Evolutionary conservation across 2,329 filamentous ascomycete genomes (phyloP), one percentile per base, ranked within the genome.

Genomic region (Pseudogymnoascus destructans): DNA sequence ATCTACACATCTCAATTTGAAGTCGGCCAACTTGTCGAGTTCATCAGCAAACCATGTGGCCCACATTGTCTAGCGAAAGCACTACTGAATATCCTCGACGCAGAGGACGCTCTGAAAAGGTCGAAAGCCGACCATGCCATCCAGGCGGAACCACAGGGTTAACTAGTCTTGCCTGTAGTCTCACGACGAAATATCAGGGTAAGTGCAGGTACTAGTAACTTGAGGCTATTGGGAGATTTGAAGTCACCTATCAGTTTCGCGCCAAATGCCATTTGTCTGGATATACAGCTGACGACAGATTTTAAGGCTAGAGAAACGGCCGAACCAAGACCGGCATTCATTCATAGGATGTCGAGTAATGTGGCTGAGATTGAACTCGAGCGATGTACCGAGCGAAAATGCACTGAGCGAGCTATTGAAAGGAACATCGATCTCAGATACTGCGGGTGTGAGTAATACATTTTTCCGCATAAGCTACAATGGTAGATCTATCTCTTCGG

Each of bases 61-160:
- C 64, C 64, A 4, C 63, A 66, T 58, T 60, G 63, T 9, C 64
- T 66, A 6, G 60, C 62, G n/a, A 64, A 63, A 57, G 63, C 62
- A 5, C 57, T 66, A 21, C 55, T 66, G 25, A 64, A 63, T 30
- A 63, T 63, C 36, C 59, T 66, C 15, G 64, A 65, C 52, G 40
- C 60, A 3, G 62, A 64, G 59, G 61, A 63, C 27, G 56, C 59
- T 19, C 38, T 35, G 5, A 55, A 58, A 52, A 23, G 21, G 25
- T 32, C 55, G 4, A 32, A n/a, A 25, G 9, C 9, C 42, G 13
- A 27, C 1, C n/a, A 27, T 49, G 13, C 21, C 21, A 49, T 49
- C 13, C 42, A 5, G 42, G 42, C 42, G 21, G 42, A 49, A 49
- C 42, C 23, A 49, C 21, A 10, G 23, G 13, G 7, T 25, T 21